A percentile compares a stretch with the other conserved stretches of the same genome.
These are phyloP conservation scores for Calonectria pseudoreteaudii DNA, from an alignment of 2,329 filamentous ascomycete genomes.

Conservation along the genomic window DNA sequence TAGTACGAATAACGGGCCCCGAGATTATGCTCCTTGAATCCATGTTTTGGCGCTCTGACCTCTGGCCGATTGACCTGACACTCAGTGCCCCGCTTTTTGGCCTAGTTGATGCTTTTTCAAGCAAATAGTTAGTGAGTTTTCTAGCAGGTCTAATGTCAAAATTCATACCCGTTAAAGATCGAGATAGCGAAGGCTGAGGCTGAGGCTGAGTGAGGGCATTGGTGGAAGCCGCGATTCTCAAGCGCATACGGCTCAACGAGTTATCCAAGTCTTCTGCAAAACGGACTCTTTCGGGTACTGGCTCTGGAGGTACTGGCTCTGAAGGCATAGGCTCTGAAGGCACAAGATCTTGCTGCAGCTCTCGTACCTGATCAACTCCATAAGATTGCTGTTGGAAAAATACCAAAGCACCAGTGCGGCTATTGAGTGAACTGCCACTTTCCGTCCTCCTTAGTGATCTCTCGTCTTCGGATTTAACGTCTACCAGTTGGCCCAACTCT, in stretches of 20 bases:
- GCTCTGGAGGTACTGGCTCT: neutral
- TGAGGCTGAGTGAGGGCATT: neutral
- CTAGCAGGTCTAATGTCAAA: neutral
- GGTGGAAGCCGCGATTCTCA: neutral
- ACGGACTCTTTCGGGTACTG: neutral
- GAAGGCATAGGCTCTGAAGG: neutral
- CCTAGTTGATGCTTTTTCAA: neutral
- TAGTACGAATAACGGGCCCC: neutral
- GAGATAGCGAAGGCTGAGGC: neutral
- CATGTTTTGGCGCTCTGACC: neutral
- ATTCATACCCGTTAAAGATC: neutral
- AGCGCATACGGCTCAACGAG: neutral
- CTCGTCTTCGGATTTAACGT: neutral
- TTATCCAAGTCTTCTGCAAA: neutral
- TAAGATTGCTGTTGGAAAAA: neutral
- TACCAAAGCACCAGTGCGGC: neutral
- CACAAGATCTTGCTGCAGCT: neutral
- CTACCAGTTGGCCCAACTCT: neutral
- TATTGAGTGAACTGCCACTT: neutral
- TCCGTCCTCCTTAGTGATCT: neutral
- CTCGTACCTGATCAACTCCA: neutral
- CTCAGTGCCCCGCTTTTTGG: neutral
- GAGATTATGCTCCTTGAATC: neutral
- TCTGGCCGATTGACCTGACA: neutral
- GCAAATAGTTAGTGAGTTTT: neutral